These are phyloP conservation scores for Corynascus novoguineensis DNA, from an alignment of 495 filamentous ascomycete genomes.

Conservation along the genomic window DNA sequence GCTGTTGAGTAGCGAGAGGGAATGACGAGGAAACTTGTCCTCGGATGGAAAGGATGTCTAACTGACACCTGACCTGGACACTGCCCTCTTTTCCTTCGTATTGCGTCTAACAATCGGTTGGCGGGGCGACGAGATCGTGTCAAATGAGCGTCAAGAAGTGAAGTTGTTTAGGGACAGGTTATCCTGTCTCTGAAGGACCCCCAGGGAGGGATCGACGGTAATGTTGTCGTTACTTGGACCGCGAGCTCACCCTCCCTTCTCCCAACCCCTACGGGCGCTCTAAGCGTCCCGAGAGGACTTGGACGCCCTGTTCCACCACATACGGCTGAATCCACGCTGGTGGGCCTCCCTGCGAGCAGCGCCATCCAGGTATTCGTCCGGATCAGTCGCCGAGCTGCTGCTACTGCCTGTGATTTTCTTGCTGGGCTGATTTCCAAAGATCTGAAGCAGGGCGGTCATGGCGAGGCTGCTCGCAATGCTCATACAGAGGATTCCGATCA, in stretches of 20 bases:
- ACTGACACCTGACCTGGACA: slow-evolving; percentile 15
- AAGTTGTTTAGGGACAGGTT: not conserved
- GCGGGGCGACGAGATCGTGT: slow-evolving; percentile 11
- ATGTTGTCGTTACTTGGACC: slow-evolving; percentile 13
- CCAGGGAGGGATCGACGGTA: not conserved
- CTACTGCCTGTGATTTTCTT: slow-evolving; percentile 35
- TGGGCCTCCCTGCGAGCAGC: slow-evolving; percentile 63
- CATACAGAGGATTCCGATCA: slow-evolving; percentile 76
- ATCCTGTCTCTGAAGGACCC: not conserved
- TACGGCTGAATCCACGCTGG: slow-evolving; percentile 61
- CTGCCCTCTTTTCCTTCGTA: not conserved
- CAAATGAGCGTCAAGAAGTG: slow-evolving; percentile 24
- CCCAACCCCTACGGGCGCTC: not conserved
- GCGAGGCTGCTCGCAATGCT: slow-evolving; percentile 65
- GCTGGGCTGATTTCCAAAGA: slow-evolving; percentile 53
- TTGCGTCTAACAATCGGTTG: too few relatives aligned
- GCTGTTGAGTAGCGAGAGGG: slow-evolving; percentile 4
- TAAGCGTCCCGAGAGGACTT: not conserved
- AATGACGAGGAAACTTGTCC: slow-evolving; percentile 8
- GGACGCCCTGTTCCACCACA: slow-evolving; percentile 43
- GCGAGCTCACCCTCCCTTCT: slow-evolving; percentile 7
- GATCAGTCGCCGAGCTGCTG: slow-evolving; percentile 34
- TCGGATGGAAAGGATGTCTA: slow-evolving; percentile 23
- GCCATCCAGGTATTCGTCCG: slow-evolving; percentile 56
- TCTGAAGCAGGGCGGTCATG: slow-evolving; percentile 61